A percentile compares a stretch with the other conserved stretches of the same genome.
Evolutionary conservation across 2,329 filamentous ascomycete genomes (phyloP).

Genomic region (Podosphaera xanthii): DNA sequence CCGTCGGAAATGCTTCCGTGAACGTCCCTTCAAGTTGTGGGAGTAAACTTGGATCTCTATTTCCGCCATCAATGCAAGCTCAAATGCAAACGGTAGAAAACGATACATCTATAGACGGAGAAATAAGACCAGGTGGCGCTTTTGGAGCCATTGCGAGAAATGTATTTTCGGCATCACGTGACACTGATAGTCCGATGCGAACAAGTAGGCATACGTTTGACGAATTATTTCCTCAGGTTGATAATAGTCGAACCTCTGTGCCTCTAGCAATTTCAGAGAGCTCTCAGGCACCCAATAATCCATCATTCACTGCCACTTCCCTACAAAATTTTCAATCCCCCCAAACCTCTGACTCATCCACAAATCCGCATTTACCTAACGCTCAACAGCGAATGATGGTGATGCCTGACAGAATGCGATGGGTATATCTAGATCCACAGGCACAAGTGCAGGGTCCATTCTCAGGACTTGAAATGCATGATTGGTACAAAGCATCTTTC

Average conservation of each 20-base stretch:
- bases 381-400: slow-evolving; percentile 75
- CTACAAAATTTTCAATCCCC: slow-evolving; percentile 14
- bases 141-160: slow-evolving; percentile 45
- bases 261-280: slow-evolving; percentile 12
- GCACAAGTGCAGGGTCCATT: slow-evolving; percentile 84
- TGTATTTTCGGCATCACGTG: slow-evolving; percentile 30
- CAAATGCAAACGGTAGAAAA: slow-evolving; percentile 62
- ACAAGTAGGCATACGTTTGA: slow-evolving; percentile 31
- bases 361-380: slow-evolving; percentile 38
- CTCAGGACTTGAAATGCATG: slow-evolving; percentile 95
- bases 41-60: slow-evolving; percentile 70
- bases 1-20: slow-evolving; percentile 27
- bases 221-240: slow-evolving; percentile 18
- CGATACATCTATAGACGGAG: slow-evolving; percentile 32
- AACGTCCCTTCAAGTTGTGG: slow-evolving; percentile 48
- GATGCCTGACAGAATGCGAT: slow-evolving; percentile 96
- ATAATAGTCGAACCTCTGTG: slow-evolving; percentile 9
- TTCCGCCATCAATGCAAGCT: slow-evolving; percentile 73
- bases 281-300: slow-evolving; percentile 9
- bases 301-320: slow-evolving; percentile 11
- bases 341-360: slow-evolving; percentile 25
- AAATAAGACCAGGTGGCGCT: slow-evolving; percentile 36
- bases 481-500: slow-evolving; percentile 98
- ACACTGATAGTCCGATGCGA: slow-evolving; percentile 36
- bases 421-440: slow-evolving; percentile 93